These are phyloP conservation scores for Pelargonium exstipulatum DNA, from an alignment of 441 rosid species.

Conservation along the genomic window DNA sequence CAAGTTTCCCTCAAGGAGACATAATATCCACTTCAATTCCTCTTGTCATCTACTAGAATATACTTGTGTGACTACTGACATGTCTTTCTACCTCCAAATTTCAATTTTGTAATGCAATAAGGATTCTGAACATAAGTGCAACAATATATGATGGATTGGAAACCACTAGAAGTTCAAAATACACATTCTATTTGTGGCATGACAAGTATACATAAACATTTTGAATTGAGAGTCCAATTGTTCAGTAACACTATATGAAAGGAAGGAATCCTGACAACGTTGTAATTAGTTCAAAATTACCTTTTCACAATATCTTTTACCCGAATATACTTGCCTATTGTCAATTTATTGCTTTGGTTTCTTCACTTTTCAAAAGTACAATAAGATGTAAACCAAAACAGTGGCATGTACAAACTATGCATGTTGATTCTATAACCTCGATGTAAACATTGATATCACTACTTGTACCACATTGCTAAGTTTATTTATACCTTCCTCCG, in stretches of 20 bases:
- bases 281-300: no score
- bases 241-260: no score
- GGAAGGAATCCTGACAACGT: no score
- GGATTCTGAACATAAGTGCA: not conserved
- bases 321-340: not conserved
- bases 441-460: not conserved
- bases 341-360: not conserved
- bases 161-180: no score
- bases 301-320: not conserved
- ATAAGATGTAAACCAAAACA: not conserved
- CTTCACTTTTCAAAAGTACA: not conserved
- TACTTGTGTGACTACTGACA: not conserved
- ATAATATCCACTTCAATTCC: not conserved
- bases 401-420: not conserved
- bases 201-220: no score
- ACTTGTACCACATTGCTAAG: not conserved
- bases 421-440: not conserved
- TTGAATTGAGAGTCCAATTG: no score
- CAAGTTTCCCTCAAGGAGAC: not conserved
- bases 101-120: not conserved
- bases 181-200: no score
- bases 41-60: not conserved
- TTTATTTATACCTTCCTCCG: slow-evolving; percentile 68
- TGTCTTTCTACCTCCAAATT: not conserved
- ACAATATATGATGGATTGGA: not conserved